A percentile compares a stretch with the other conserved stretches of the same genome.
Evolutionary conservation across 1,284 basidiomycete species (phyloP).

Genomic region (Fistulinella cinereoalba): DNA sequence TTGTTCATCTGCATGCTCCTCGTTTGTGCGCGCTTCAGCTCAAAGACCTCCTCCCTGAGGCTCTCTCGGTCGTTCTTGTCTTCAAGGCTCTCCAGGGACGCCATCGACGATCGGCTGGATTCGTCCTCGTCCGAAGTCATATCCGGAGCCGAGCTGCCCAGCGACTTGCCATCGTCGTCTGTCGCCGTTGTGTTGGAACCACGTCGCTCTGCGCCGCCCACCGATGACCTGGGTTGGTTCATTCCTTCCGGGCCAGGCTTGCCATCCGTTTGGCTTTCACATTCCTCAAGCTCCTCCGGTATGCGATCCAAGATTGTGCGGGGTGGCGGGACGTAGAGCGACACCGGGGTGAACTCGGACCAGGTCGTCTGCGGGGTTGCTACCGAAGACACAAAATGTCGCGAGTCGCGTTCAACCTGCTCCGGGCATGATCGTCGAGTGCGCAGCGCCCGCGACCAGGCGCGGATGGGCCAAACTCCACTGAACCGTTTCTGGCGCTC

Average conservation of each 20-base stretch:
- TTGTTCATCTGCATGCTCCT: slow-evolving; percentile 48
- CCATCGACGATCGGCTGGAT: slow-evolving; percentile 24
- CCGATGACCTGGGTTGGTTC: too few species aligned
- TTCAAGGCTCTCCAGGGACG: slow-evolving; percentile 26
- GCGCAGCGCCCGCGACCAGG: slow-evolving; percentile 15
- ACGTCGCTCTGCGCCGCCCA: neutral
- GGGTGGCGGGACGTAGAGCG: slow-evolving; percentile 17
- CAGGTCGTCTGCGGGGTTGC: slow-evolving; percentile 27
- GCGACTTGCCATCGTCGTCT: slow-evolving; percentile 23
- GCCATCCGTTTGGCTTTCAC: slow-evolving; percentile 26
- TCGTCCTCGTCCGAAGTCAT: slow-evolving; percentile 26
- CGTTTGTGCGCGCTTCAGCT: slow-evolving; percentile 44
- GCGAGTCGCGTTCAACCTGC: slow-evolving; percentile 1
- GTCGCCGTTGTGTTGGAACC: neutral
- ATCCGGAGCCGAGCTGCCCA: slow-evolving; percentile 25
- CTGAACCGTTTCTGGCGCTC: slow-evolving; percentile 15
- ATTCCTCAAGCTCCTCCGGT: slow-evolving; percentile 31
- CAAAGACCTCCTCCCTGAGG: slow-evolving; percentile 36
- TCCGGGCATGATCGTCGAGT: slow-evolving; percentile 8
- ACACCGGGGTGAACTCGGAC: slow-evolving; percentile 28
- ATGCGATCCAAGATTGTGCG: slow-evolving; percentile 26
- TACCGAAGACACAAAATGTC: neutral
- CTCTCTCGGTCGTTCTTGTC: slow-evolving; percentile 21
- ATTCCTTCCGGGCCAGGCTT: too few species aligned
- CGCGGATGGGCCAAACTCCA: slow-evolving; percentile 24